Percentiles rank a stretch among this genome's conserved stretches.
Conservation (phyloP, 176 grass and related monocot species). For the sorghum (Sorghum bicolor) region Sorghum_bicolor_NCBIv3 NC_012875.2:61033501-61034000, state of each 20-base stretch:
- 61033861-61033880: constrained; percentile 43
- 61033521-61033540: constrained; percentile 15
- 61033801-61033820: constrained; percentile 73
- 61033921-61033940: constrained; percentile 81
- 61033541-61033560: constrained; percentile 26
- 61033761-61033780: constrained; percentile 65
- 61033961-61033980: constrained; percentile 38
- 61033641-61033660: constrained; percentile 36
- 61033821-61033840: constrained; percentile 92
- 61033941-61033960: constrained; percentile 86
- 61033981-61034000: constrained; percentile 36
- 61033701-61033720: constrained; percentile 29
- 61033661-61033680: constrained; percentile 7
- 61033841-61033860: constrained; percentile 77
- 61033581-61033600: constrained; percentile 33
- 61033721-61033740: constrained; percentile 33
- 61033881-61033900: constrained; percentile 45
- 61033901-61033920: constrained; percentile 62
- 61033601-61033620: constrained; percentile 37
- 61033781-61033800: constrained; percentile 63
- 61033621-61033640: constrained; percentile 32
- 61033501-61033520: constrained; percentile 19
- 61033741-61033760: constrained; percentile 56
- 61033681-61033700: constrained; percentile 25
- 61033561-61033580: constrained; percentile 26